These are phyloP conservation scores for Fomitopsis palustris DNA, from an alignment of 1,284 basidiomycete genomes.

Conservation along the genomic window DNA sequence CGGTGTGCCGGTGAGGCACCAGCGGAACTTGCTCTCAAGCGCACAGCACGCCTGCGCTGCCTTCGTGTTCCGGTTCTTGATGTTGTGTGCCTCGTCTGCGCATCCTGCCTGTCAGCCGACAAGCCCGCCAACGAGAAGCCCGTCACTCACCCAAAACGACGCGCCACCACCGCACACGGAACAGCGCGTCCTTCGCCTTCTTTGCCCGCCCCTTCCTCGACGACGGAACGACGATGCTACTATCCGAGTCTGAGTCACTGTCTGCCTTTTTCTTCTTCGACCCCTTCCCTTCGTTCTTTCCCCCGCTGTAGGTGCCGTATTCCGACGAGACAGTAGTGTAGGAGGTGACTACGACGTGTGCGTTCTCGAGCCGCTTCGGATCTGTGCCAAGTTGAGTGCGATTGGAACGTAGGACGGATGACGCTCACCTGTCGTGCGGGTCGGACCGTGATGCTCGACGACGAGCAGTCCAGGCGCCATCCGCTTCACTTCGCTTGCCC, in stretches of 20 bases:
- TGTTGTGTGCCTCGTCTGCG: conserved; percentile 93
- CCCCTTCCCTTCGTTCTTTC: conserved; percentile 43
- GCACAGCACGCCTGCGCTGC: conserved; percentile 79
- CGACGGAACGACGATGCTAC: conserved; percentile 34
- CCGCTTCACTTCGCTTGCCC: conserved; percentile 83
- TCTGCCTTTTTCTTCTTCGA: conserved; percentile 35
- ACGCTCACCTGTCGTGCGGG: conserved; percentile 59
- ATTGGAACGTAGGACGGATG: neutral
- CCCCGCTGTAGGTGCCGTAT: conserved; percentile 46
- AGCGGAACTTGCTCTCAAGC: conserved; percentile 76
- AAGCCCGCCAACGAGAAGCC: neutral
- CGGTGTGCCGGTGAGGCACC: conserved; percentile 90
- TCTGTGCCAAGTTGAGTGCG: conserved; percentile 37
- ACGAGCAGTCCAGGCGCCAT: conserved; percentile 75
- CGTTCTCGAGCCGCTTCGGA: conserved; percentile 51
- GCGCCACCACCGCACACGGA: conserved; percentile 80
- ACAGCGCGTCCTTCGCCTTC: conserved; percentile 63
- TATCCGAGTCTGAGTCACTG: conserved; percentile 36
- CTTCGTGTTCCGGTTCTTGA: conserved; percentile 91
- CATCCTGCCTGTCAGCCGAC: neutral
- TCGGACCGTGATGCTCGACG: conserved; percentile 79
- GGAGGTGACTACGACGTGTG: conserved; percentile 83
- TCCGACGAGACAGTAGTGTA: conserved; percentile 81
- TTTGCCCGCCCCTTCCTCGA: conserved; percentile 38
- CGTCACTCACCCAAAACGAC: conserved; percentile 70